phyloP scores from a whole-genome alignment of 345 rosid genomes.

The Corchorus capsularis region DNA sequence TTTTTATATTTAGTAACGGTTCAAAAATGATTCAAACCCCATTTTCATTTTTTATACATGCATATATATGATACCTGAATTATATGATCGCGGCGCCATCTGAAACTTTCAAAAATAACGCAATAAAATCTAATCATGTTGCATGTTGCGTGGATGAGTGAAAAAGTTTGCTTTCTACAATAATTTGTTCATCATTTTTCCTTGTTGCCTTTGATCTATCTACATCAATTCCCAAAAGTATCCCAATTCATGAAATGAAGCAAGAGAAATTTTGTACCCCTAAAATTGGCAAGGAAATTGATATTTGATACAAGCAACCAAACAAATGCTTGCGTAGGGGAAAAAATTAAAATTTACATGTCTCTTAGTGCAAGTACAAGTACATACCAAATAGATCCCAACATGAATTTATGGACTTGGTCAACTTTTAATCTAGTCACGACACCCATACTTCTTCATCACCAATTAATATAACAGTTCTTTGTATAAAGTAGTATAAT shows the following conservation, averaged over 20 bases:
- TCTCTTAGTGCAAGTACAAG: not conserved
- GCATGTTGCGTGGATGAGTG: too few species aligned
- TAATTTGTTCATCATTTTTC: too few species aligned
- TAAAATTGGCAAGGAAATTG: too few species aligned
- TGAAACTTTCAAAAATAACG: too few species aligned
- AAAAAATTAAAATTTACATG: not conserved
- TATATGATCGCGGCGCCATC: too few species aligned
- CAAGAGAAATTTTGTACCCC: not conserved
- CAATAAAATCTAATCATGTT: too few species aligned
- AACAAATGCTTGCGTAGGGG: not conserved
- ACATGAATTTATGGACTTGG: slow-evolving; percentile 27
- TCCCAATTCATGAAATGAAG: not conserved
- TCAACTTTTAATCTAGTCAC: slow-evolving; percentile 15
- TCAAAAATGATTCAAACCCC: not conserved
- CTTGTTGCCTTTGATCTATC: too few species aligned
- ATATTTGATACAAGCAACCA: too few species aligned
- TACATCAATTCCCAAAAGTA: not conserved
- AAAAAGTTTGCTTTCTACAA: too few species aligned
- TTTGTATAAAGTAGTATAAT: too few species aligned
- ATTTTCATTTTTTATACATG: not conserved
- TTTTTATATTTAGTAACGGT: not conserved
- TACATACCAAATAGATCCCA: slow-evolving; percentile 4
- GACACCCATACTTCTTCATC: not conserved
- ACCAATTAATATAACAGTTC: not conserved
- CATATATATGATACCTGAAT: too few species aligned